Evolutionary conservation across 1,284 basidiomycete species (phyloP).

Genomic region (Melampsora occidentalis): DNA sequence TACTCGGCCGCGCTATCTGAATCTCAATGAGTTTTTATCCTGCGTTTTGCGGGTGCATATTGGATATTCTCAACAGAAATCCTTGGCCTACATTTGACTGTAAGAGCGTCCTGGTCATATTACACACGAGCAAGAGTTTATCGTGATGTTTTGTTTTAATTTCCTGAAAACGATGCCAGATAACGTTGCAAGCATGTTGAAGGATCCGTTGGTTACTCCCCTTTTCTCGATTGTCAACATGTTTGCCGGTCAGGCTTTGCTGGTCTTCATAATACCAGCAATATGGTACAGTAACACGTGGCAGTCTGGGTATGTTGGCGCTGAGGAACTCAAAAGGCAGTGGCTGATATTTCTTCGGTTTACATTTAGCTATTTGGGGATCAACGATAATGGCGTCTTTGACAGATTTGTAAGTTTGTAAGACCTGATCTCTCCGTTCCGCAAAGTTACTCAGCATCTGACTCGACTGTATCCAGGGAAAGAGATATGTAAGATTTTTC

Average conservation of each 20-base stretch:
- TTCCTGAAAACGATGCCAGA: background rate
- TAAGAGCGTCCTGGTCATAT: background rate
- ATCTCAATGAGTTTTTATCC: background rate
- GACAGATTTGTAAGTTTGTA: constrained; percentile 39
- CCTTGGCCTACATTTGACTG: constrained; percentile 43
- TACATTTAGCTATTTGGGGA: constrained; percentile 21
- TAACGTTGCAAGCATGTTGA: constrained; percentile 26
- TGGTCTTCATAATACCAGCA: constrained; percentile 34
- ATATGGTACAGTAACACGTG: constrained; percentile 42
- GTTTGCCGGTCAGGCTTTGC: constrained; percentile 26
- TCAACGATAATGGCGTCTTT: constrained; percentile 39
- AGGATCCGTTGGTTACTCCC: constrained; percentile 37
- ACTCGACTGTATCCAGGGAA: constrained; percentile 10
- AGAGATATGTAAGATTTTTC: constrained; percentile 24
- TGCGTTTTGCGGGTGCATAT: background rate
- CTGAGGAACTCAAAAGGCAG: background rate
- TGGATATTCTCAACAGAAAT: constrained; percentile 7
- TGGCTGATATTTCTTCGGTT: background rate
- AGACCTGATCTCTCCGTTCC: too few species aligned
- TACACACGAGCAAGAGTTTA: background rate
- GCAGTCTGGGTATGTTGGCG: constrained; percentile 19
- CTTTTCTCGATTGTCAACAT: constrained; percentile 32
- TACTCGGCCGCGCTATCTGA: too few species aligned
- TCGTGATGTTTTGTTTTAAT: background rate
- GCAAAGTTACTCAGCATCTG: background rate